phyloP scores from a whole-genome alignment of 306 rosid species.

The Luffa acutangula region DNA sequence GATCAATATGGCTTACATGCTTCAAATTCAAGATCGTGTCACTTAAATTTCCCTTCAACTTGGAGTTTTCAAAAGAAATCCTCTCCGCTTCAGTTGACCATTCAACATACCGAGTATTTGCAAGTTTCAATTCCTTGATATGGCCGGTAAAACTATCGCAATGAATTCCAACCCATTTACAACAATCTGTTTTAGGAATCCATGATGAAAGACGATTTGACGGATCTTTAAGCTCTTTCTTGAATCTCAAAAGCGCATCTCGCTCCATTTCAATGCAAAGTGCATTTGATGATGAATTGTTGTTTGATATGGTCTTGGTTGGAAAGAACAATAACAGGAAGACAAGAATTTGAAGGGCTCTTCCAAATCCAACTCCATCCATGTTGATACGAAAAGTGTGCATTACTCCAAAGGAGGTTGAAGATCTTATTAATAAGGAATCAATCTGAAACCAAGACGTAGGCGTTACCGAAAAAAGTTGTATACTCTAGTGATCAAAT shows the following conservation, averaged over 20 bases:
- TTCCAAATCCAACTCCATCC: not conserved
- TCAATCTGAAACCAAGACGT: too few species aligned
- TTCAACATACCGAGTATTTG: too few species aligned
- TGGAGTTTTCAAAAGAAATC: not conserved
- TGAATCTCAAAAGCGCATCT: not conserved
- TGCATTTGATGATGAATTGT: not conserved
- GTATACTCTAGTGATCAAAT: too few species aligned
- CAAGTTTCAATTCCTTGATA: constrained; percentile 6
- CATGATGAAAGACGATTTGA: constrained; percentile 7
- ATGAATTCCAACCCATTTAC: constrained; percentile 3
- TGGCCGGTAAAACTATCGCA: constrained; percentile 11
- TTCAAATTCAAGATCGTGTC: not conserved
- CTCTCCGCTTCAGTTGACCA: too few species aligned
- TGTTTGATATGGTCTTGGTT: not conserved
- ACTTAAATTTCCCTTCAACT: constrained; percentile 8
- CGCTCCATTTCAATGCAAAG: not conserved
- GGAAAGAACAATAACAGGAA: not conserved
- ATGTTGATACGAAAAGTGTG: not conserved
- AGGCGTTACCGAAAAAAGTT: too few species aligned
- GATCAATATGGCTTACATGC: constrained; percentile 4
- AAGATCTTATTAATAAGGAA: not conserved
- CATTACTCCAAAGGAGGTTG: not conserved
- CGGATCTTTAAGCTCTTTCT: not conserved
- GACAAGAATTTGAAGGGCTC: not conserved
- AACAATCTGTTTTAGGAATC: not conserved